Percentiles rank a stretch among this genome's conserved stretches.
Conservation (phyloP, 768 basidiomycete genomes). For the Pleurotus cornucopiae region DNA sequence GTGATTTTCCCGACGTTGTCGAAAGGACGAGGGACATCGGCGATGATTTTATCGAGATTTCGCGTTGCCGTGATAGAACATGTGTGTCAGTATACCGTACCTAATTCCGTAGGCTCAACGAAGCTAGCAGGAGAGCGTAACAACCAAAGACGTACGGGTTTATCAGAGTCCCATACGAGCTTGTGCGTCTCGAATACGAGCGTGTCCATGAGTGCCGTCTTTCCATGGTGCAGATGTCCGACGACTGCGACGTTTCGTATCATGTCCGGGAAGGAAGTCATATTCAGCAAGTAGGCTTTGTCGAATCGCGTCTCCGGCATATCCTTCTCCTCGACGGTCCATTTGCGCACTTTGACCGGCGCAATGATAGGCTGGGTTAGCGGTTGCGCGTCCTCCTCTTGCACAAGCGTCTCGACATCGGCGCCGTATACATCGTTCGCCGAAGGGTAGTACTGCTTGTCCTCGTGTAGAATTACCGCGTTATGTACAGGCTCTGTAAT, state of each 20-base stretch:
- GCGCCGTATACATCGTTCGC: conserved; percentile 89
- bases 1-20: conserved; percentile 86
- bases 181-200: conserved; percentile 96
- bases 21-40: conserved; percentile 92
- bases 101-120: conserved; percentile 35
- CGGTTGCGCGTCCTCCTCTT: conserved; percentile 97
- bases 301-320: conserved; percentile 98
- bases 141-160: conserved; percentile 54
- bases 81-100: conserved; percentile 96
- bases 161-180: conserved; percentile 89
- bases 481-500: conserved; percentile 68
- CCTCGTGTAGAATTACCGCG: conserved; percentile 88
- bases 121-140: background rate
- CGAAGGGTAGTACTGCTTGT: conserved; percentile 97
- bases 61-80: conserved; percentile 79
- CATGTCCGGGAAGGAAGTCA: conserved; percentile 90
- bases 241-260: conserved; percentile 95
- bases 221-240: conserved; percentile 97
- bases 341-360: conserved; percentile 91
- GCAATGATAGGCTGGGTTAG: conserved; percentile 93
- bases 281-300: conserved; percentile 92
- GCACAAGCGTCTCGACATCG: conserved; percentile 94
- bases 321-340: conserved; percentile 92
- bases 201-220: conserved; percentile 97
- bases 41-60: conserved; percentile 93